Conservation (phyloP, 345 rosid genomes). For the Microthlaspi erraticum region DNA sequence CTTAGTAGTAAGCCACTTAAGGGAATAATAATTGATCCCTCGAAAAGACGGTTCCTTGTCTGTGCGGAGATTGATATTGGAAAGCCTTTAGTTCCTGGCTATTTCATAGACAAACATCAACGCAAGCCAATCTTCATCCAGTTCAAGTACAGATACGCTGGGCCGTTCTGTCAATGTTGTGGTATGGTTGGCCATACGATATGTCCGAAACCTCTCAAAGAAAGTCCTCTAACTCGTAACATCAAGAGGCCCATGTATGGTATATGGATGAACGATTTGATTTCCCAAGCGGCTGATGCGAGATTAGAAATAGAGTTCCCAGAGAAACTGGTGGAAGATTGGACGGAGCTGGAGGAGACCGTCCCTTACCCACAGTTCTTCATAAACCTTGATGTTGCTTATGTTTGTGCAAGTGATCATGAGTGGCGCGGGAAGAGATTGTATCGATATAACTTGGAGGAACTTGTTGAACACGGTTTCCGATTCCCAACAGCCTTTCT, state of each 20-base stretch:
- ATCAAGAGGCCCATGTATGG: background rate
- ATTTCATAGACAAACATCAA: background rate
- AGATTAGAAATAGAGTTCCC: background rate
- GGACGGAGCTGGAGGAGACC: slow-evolving; percentile 5
- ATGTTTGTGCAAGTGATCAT: no score
- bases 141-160: background rate
- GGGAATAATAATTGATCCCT: background rate
- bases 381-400: background rate
- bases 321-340: background rate
- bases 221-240: slow-evolving; percentile 7
- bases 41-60: background rate
- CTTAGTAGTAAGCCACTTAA: slow-evolving; percentile 8
- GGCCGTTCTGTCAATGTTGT: background rate
- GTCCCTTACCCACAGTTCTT: slow-evolving; percentile 17
- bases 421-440: no score
- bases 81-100: slow-evolving; percentile 8
- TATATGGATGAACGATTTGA: background rate
- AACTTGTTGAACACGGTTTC: no score
- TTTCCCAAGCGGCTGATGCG: no score
- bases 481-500: no score
- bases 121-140: background rate
- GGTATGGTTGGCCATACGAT: background rate
- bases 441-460: no score
- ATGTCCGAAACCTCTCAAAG: background rate
- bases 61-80: background rate